Evolutionary conservation across 495 filamentous ascomycete species (phyloP).

Genomic region (Chaetomium tenue): DNA sequence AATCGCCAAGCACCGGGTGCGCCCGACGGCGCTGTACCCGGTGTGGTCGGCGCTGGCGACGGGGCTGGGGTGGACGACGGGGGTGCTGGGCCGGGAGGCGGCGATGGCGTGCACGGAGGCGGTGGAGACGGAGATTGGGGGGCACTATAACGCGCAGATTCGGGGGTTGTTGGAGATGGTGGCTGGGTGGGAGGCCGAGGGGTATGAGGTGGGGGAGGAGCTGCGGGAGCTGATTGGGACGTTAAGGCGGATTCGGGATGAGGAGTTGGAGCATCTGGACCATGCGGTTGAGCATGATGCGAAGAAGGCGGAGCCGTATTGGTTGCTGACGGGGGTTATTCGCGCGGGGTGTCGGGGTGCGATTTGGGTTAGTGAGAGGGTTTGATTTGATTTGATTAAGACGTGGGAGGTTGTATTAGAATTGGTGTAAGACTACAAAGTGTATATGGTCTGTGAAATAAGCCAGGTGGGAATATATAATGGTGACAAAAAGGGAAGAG

Average conservation of each 20-base stretch:
- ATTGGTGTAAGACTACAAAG: slow-evolving; percentile 8
- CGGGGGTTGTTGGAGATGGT: slow-evolving; percentile 76
- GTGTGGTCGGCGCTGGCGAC: slow-evolving; percentile 83
- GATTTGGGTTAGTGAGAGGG: slow-evolving; percentile 87
- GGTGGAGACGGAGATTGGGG: slow-evolving; percentile 96
- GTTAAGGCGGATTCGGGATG: slow-evolving; percentile 83
- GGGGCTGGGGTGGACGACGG: slow-evolving; percentile 85
- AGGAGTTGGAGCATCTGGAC: slow-evolving; percentile 95
- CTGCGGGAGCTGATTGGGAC: slow-evolving; percentile 68
- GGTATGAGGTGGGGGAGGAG: slow-evolving; percentile 77
- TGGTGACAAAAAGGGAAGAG: not conserved
- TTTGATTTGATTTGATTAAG: slow-evolving; percentile 36
- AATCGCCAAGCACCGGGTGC: slow-evolving; percentile 82
- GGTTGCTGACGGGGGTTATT: slow-evolving; percentile 83
- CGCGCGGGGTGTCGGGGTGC: slow-evolving; percentile 82
- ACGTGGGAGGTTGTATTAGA: not conserved
- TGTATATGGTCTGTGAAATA: slow-evolving; percentile 7
- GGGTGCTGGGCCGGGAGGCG: slow-evolving; percentile 84
- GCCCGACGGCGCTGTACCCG: slow-evolving; percentile 91
- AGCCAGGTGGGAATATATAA: not conserved
- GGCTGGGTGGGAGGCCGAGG: slow-evolving; percentile 58
- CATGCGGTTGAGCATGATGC: slow-evolving; percentile 91
- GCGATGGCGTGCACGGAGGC: slow-evolving; percentile 99
- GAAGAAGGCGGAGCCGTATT: slow-evolving; percentile 82
- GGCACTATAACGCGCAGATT: slow-evolving; percentile 94